Evolutionary conservation across 495 filamentous ascomycete species (phyloP), one percentile per base, ranked within the genome.

Genomic region (Penicillium cataractarum): DNA sequence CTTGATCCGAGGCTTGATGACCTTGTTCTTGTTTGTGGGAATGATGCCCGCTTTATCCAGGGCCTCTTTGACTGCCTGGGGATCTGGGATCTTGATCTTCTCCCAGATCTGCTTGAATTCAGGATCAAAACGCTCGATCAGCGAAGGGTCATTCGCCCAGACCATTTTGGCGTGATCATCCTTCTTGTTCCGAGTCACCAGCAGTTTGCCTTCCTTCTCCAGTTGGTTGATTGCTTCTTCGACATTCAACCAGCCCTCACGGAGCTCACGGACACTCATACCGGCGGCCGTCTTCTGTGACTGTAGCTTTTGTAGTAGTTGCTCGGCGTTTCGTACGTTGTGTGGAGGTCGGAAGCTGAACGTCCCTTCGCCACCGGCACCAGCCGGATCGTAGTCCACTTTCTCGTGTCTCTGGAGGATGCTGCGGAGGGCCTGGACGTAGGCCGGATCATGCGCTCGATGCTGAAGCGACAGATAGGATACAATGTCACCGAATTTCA

Each of bases 221-320:
- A 98, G 78, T 65, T 86, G 81, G 60, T 86, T 84, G 76, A 99
- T 90, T 2, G 89, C 83, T 17, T 87, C 84, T 48, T 92, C 86
- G 62, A 90, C 93, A 61, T 88, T 88, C 6, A 88, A 86, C 95
- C 95, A 99, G 29, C 96, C 96, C 69, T 99, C 95, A 72, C 94
- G 93, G 29, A 99, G 82, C 60, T 97, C 92, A 70, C 90, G 91
- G 52, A 97, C 91, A 49, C 77, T 80, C 55, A 97, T 85, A 2
- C 92, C 92, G 53, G 87, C 84, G 1, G 91, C 90, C n/a, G 92
- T 93, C 15, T 84, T 83, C 76, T 92, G 92, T 37, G 83, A 79
- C 74, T 96, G 92, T 33, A 99, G 84, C 71, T 91, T 87, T 46
- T 83, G 84, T 27, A 96, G 85, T 39, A 99, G 84, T 68, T 90